Evolutionary conservation across 2,329 filamentous ascomycete genomes (phyloP).

Genomic region (Chaetomium strumarium): DNA sequence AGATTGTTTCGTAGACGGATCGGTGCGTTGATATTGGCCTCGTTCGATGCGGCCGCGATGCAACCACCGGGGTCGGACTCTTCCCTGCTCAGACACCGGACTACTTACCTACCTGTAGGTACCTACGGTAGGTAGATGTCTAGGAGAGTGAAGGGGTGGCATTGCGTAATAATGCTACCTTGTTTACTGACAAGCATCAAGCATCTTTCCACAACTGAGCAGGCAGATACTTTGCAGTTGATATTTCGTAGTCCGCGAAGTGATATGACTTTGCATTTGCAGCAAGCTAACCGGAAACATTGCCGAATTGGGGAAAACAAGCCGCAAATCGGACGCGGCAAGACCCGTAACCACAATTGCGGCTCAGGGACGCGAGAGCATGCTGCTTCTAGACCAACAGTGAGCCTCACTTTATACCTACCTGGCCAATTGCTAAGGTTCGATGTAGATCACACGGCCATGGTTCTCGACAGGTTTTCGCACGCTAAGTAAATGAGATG

Average conservation of each 20-base stretch:
- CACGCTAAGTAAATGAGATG: no score
- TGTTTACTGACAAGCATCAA: not conserved
- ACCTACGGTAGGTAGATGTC: no score
- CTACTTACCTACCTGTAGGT: no score
- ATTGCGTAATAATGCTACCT: no score
- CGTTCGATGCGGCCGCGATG: not conserved
- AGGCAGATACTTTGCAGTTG: not conserved
- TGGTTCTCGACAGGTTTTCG: no score
- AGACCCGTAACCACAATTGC: not conserved
- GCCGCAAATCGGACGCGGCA: constrained; percentile 1
- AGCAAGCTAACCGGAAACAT: constrained; percentile 4
- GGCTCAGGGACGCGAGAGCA: not conserved
- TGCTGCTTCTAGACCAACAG: not conserved
- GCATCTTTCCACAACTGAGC: not conserved
- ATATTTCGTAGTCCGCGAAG: not conserved
- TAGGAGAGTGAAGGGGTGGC: not conserved
- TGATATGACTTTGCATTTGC: constrained; percentile 3
- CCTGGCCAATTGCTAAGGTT: no score
- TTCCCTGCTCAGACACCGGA: no score
- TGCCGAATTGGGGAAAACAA: constrained; percentile 10
- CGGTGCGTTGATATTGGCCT: not conserved
- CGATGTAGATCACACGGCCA: no score
- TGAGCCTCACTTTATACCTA: not conserved
- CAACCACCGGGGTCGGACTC: not conserved
- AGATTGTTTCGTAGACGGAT: not conserved